These are phyloP conservation scores for Exserohilum turcica DNA, from an alignment of 2,329 filamentous ascomycete species.

Conservation along the genomic window DNA sequence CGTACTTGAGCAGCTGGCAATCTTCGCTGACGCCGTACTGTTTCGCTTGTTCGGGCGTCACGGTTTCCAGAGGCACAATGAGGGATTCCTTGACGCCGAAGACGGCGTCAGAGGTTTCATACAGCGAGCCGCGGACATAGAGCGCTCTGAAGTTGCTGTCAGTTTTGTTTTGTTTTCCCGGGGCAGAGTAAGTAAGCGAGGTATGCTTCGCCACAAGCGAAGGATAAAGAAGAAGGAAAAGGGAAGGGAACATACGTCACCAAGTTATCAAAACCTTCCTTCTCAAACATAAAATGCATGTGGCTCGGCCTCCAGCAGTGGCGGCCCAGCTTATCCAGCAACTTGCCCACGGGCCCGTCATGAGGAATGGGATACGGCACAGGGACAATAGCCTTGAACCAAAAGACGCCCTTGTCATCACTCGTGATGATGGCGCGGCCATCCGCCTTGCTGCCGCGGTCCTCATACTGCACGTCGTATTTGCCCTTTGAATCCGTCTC, in stretches of 20 bases:
- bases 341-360: constrained; percentile 70
- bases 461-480: constrained; percentile 80
- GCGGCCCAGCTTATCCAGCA: constrained; percentile 36
- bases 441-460: constrained; percentile 64
- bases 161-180: background rate
- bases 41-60: constrained; percentile 34
- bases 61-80: constrained; percentile 47
- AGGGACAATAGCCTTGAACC: constrained; percentile 83
- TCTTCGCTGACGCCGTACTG: constrained; percentile 66
- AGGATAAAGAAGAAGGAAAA: background rate
- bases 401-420: constrained; percentile 75
- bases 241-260: constrained; percentile 71
- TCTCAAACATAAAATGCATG: constrained; percentile 69
- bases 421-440: constrained; percentile 73
- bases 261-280: constrained; percentile 65
- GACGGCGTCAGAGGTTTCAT: constrained; percentile 82
- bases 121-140: constrained; percentile 77
- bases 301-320: constrained; percentile 48
- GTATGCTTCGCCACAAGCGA: no score
- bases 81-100: constrained; percentile 86
- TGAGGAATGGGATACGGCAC: constrained; percentile 85
- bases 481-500: constrained; percentile 80
- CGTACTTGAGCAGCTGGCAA: constrained; percentile 67
- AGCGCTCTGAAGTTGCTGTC: constrained; percentile 65
- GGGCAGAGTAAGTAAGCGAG: no score